Evolutionary conservation across 2,329 filamentous ascomycete species (phyloP), one percentile per base, ranked within the genome.

Genomic region (Fusarium keratoplasticum): DNA sequence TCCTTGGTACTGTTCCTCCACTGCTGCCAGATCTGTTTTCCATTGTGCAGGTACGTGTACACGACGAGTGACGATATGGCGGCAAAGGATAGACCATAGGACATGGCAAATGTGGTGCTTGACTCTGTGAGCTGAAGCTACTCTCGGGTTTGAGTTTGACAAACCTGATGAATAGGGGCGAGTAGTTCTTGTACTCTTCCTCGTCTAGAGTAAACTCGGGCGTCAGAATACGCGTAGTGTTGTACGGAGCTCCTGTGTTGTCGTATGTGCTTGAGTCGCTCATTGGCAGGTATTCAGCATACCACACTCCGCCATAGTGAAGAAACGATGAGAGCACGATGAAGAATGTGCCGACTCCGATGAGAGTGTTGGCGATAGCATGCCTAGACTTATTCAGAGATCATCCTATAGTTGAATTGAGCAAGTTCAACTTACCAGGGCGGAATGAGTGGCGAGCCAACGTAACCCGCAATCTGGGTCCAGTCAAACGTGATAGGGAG

Each of bases 401-500:
- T 11, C 10, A n/a, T n/a, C 9, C 18, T 16, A 10, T 31, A 13
- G 29, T 14, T 13, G 1, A 29, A 5, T 6, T 5, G 5, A 27
- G 42, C 14, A 0, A 47, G 22, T 29, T 52, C 25, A 52, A 52
- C 86, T 67, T 79, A 89, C 88, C 91, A 94, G 6, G 92, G 92
- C 4, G 91, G 89, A 59, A 94, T 91, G 40, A 94, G 82, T 22
- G 92, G 92, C 11, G 90, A 93, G 33, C 89, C 89, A 61, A 93
- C 85, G 70, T 89, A 94, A 55, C 91, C 93, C 4, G 91, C 87
- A 61, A 94, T 87, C 75, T 94, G 91, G 6, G 91, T 92, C 92
- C 93, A 94, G 83, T 95, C 93, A 77, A 95, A 94, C 0, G 92
- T 94, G 35, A 95, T 89, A 1, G 93, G 92, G 8, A 94, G 82